Conservation (phyloP, 2,329 filamentous ascomycete species). For the Alternaria solani region DNA sequence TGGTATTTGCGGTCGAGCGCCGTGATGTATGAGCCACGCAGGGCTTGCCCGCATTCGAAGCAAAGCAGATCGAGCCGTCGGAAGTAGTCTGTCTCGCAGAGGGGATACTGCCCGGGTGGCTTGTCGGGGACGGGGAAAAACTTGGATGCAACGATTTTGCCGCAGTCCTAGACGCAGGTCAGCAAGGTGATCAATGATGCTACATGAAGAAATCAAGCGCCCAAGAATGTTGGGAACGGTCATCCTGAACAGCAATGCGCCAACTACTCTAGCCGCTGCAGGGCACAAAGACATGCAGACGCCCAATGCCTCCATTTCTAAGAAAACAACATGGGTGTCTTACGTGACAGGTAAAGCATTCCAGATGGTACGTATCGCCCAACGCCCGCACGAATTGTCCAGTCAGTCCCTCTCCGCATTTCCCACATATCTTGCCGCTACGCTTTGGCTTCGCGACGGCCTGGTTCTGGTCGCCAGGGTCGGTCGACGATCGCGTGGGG, state of each 20-base stretch:
- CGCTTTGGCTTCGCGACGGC: slow-evolving; percentile 41
- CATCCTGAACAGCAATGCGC: background rate
- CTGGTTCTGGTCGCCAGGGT: slow-evolving; percentile 37
- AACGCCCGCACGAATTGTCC: slow-evolving; percentile 96
- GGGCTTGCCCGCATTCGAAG: slow-evolving; percentile 87
- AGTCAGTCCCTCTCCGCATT: slow-evolving; percentile 85
- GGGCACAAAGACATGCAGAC: background rate
- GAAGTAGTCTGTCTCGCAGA: slow-evolving; percentile 98
- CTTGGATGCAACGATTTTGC: slow-evolving; percentile 95
- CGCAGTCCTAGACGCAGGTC: slow-evolving; percentile 75
- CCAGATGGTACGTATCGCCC: slow-evolving; percentile 92
- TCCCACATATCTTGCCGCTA: slow-evolving; percentile 68
- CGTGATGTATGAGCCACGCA: slow-evolving; percentile 97
- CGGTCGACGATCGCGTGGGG: slow-evolving; percentile 39
- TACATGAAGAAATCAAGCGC: background rate
- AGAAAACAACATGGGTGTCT: slow-evolving; percentile 11
- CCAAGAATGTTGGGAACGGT: background rate
- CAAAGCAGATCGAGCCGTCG: slow-evolving; percentile 89
- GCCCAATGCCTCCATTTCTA: background rate
- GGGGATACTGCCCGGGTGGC: slow-evolving; percentile 86
- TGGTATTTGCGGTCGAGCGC: slow-evolving; percentile 95
- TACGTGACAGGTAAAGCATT: slow-evolving; percentile 98
- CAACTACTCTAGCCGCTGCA: background rate
- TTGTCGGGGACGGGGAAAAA: slow-evolving; percentile 98
- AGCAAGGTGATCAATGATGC: background rate